These are phyloP conservation scores for Cercospora canescens DNA, from an alignment of 2,329 filamentous ascomycete genomes.

Conservation along the genomic window DNA sequence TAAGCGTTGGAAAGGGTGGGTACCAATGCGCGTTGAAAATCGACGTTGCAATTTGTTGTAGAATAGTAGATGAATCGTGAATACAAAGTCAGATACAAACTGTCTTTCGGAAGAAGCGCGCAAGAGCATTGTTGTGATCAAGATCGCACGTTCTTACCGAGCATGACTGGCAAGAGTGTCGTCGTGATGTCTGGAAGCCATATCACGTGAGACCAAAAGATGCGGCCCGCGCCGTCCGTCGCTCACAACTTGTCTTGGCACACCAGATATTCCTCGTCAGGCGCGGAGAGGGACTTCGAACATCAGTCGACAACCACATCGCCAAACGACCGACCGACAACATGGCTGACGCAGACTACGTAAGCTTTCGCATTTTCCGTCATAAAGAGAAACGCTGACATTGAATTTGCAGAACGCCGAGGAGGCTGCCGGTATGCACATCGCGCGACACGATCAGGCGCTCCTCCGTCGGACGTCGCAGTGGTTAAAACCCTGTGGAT, in stretches of 20 bases:
- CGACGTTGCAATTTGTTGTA: not conserved
- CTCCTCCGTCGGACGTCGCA: slow-evolving; percentile 28
- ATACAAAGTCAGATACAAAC: not conserved
- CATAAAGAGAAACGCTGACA: slow-evolving; percentile 14
- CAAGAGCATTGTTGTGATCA: not conserved
- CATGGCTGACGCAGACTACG: slow-evolving; percentile 90
- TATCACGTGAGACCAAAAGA: not conserved
- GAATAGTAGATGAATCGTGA: not conserved
- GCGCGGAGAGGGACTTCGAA: not conserved
- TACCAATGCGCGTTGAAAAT: not conserved
- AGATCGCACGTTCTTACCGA: too few relatives aligned
- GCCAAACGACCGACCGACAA: slow-evolving; percentile 45
- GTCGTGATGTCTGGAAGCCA: not conserved
- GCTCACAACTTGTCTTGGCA: not conserved
- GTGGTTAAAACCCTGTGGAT: slow-evolving; percentile 43
- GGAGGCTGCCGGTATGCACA: slow-evolving; percentile 76
- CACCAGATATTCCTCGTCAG: slow-evolving; percentile 1
- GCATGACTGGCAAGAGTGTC: too few relatives aligned
- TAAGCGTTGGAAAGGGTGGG: not conserved
- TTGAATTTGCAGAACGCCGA: slow-evolving; percentile 73
- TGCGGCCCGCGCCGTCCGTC: not conserved
- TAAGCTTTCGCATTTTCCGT: slow-evolving; percentile 56
- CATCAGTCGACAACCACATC: slow-evolving; percentile 29
- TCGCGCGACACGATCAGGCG: slow-evolving; percentile 24
- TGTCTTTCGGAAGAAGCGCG: not conserved